Conservation (phyloP, 2,329 filamentous ascomycete genomes). For the Rutstroemia sp. region DNA sequence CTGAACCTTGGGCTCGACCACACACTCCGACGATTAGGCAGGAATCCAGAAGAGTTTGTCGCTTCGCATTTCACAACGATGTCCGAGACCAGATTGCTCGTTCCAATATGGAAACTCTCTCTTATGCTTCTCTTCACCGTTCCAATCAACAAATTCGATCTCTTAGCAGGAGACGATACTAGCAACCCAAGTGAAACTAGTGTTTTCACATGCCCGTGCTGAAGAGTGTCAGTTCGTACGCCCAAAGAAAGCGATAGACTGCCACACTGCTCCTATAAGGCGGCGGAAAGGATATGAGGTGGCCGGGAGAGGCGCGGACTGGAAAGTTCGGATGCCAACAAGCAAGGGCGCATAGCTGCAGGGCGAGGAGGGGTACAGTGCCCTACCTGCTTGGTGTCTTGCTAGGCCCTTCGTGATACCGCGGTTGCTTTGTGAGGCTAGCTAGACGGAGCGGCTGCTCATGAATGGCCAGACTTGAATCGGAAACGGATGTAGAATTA, state of each 20-base stretch:
- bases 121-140: background rate
- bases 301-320: too few relatives aligned
- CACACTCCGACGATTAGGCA: too few relatives aligned
- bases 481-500: background rate
- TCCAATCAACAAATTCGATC: background rate
- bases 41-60: background rate
- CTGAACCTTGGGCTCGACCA: background rate
- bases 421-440: too few relatives aligned
- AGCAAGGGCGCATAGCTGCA: too few relatives aligned
- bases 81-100: background rate
- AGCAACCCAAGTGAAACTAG: background rate
- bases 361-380: too few relatives aligned
- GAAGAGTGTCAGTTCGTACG: background rate
- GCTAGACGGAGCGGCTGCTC: too few relatives aligned
- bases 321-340: too few relatives aligned
- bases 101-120: background rate
- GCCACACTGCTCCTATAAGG: background rate
- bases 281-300: background rate
- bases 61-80: background rate
- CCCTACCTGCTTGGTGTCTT: too few relatives aligned
- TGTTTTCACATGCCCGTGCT: background rate
- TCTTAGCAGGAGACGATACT: background rate
- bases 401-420: too few relatives aligned
- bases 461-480: background rate
- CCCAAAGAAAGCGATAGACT: background rate